Percentiles rank a stretch among this genome's conserved stretches.
Conservation (phyloP, 129 eudicot genomes). For the Arctium lappa region DNA sequence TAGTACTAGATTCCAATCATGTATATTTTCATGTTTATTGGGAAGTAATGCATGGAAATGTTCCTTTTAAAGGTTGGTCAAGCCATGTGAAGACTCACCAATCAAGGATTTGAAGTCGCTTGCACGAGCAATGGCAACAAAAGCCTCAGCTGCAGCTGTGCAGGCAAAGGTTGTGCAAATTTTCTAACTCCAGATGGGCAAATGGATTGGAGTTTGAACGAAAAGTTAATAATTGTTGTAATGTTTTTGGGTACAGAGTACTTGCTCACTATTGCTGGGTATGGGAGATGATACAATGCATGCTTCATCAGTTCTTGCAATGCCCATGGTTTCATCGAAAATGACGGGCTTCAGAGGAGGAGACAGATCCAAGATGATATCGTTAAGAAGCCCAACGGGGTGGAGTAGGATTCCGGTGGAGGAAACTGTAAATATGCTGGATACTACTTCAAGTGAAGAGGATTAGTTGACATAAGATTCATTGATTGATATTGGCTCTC, state of each 20-base stretch:
- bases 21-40: conserved; percentile 4
- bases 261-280: conserved; percentile 69
- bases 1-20: no score
- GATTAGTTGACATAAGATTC: conserved; percentile 10
- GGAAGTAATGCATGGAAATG: conserved; percentile 15
- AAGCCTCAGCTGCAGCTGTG: conserved; percentile 42
- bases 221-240: neutral
- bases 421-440: conserved; percentile 47
- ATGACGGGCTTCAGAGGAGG: conserved; percentile 79
- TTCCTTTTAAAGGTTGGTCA: conserved; percentile 47
- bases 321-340: conserved; percentile 90
- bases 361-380: conserved; percentile 51
- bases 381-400: conserved; percentile 50
- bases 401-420: conserved; percentile 63
- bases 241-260: conserved; percentile 52
- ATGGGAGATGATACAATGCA: conserved; percentile 86
- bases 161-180: conserved; percentile 63
- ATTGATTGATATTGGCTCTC: neutral
- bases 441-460: conserved; percentile 47
- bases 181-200: neutral
- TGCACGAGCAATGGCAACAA: conserved; percentile 38
- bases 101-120: conserved; percentile 62
- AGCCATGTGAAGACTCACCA: conserved; percentile 63
- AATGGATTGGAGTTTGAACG: neutral
- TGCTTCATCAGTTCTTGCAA: conserved; percentile 79